Base-by-base conservation (phyloP, 768 basidiomycete genomes). In the Hericium alpestre region DNA sequence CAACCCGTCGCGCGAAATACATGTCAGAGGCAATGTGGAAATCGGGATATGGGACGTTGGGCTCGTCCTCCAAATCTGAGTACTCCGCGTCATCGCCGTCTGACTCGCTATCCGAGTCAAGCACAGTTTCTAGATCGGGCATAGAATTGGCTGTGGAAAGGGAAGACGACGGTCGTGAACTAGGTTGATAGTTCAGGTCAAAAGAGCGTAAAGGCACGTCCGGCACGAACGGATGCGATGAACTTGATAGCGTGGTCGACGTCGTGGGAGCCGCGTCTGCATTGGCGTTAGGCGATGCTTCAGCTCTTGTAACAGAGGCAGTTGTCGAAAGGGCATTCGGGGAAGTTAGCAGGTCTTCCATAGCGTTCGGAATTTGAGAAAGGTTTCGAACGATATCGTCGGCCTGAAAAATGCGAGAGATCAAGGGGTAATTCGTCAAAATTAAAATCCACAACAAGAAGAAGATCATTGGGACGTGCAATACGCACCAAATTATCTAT, bases 401-500 rank as follows among this genome's bases (percentile, higher is more conserved):
- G 18, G 39, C 43, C 43, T 46, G 20, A 2, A 20, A 20, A 20
- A n/a, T 18, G 43, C 43, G 43, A 20, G 18, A 11, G 27, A 47
- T 53, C 57, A 59, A 25, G 5, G n/a, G 15, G 8, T 48, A 49
- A 10, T 11, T 54, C 6, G 32, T 32, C 9, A 6, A 59, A 53
- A 54, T 61, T 54, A 59, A 57, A 54, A 54, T 61, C 59, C 51
- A 55, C 54, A 61, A 55, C 38, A 46, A 54, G 47, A 43, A 39
- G 49, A 46, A 18, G 22, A 11, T 22, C 25, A 20, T 38, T 52
- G 27, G 49, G 13, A 40, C 20, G 9, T 38, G 4, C 7, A 51
- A 55, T 38, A 53, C 59, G 40, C 53, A 60, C 59, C 57, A 60
- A 23, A 38, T 39, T 25, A 18, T 25, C 12, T 23, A 50, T 25